These are phyloP conservation scores for Fusarium subtropicale DNA, from an alignment of 2,329 filamentous ascomycete genomes.

Conservation along the genomic window DNA sequence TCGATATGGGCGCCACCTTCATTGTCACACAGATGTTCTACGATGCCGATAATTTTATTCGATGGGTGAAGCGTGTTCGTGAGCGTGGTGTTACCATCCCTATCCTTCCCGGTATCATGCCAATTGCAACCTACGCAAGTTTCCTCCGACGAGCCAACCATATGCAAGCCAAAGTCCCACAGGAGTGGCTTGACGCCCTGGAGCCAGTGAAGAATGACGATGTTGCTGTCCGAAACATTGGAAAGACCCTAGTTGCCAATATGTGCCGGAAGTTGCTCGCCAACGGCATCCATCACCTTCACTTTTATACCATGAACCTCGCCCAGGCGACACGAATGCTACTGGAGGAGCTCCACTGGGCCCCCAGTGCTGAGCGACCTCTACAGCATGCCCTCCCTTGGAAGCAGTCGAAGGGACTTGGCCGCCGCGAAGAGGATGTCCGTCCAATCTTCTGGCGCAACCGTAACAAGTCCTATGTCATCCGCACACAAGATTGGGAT, in stretches of 20 bases:
- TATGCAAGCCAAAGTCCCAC: constrained; percentile 87
- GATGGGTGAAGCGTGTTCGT: constrained; percentile 88
- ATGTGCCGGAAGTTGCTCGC: constrained; percentile 89
- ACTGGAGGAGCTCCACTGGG: constrained; percentile 86
- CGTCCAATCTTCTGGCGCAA: constrained; percentile 99
- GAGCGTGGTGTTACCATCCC: constrained; percentile 85
- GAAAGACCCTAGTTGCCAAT: constrained; percentile 85
- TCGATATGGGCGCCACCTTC: constrained; percentile 92
- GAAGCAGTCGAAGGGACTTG: constrained; percentile 92
- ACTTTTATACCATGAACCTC: constrained; percentile 99
- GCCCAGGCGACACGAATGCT: constrained; percentile 95
- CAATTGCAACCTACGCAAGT: constrained; percentile 91
- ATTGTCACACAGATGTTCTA: constrained; percentile 99
- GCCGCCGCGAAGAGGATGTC: constrained; percentile 92
- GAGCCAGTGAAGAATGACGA: constrained; percentile 98
- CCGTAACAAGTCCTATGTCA: constrained; percentile 93
- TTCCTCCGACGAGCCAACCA: constrained; percentile 92
- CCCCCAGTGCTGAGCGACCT: constrained; percentile 81
- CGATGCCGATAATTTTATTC: constrained; percentile 93
- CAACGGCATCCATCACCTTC: constrained; percentile 85
- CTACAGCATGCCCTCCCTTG: constrained; percentile 93
- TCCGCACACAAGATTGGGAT: constrained; percentile 97
- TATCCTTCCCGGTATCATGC: constrained; percentile 88
- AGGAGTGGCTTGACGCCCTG: constrained; percentile 81
- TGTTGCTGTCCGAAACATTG: constrained; percentile 88